Evolutionary conservation across 2,329 filamentous ascomycete species (phyloP), one percentile per base, ranked within the genome.

Genomic region (Fusarium mangiferae): DNA sequence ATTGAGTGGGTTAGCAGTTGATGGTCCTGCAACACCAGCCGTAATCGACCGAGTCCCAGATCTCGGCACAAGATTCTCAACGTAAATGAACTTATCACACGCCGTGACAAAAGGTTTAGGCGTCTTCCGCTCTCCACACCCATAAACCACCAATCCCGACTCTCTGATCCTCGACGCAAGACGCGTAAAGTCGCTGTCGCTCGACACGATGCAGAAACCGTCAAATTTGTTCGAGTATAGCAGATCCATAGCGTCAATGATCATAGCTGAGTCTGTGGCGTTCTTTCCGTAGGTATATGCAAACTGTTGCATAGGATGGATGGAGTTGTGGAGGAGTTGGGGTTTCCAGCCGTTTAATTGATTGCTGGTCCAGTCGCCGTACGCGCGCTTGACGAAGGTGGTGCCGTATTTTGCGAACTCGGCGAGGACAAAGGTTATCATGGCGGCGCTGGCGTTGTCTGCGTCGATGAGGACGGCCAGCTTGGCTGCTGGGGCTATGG

Each of bases 221-320:
- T 80, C 77, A 38, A 81, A 81, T 9, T 75, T 75, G 42, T 76
- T 73, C 0, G 80, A 72, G 51, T 83, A 81, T 3, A 83, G 62
- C 17, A 83, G 73, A 62, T 83, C 81, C 81, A 83, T 83, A 36
- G 81, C 81, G 46, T 83, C 81, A 41, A 83, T 83, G 5, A 82
- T 76, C 80, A 82, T 81, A 51, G 81, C 81, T 0, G 77, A 70
- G 48, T 82, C 81, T 4, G 80, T 82, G 3, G 81, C 67, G 46
- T 82, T 83, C 55, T 83, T 83, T n/a, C 81, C 80, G 0, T 67
- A 48, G 0, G 82, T 83, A 46, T 82, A 83, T 5, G 80, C 76
- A 28, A 82, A 83, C 58, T 83, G 81, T 64, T 83, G 81, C 6
- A 83, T 79, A 0, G 81, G 82, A 64, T 82, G 80, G 33, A 82